phyloP scores from a whole-genome alignment of 208 protist species.

The Leptomonas seymouri region DNA sequence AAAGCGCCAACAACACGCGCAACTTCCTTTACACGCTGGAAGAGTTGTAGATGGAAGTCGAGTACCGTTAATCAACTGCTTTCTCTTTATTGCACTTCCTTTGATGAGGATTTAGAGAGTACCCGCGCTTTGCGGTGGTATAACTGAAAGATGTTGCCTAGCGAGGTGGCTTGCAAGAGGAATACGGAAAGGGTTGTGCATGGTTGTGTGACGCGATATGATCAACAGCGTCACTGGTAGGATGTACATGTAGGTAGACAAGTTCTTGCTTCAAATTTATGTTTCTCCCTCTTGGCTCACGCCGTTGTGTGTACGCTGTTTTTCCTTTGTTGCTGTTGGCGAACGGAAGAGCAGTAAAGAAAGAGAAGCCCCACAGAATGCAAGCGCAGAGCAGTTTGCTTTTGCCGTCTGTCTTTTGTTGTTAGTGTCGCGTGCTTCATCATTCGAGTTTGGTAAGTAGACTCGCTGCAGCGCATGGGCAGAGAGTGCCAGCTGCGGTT shows the following conservation, averaged over 20 bases:
- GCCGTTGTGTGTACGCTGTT: background rate
- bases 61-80: background rate
- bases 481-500: no score
- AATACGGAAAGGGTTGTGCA: background rate
- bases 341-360: background rate
- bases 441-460: no score
- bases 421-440: no score
- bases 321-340: no score
- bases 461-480: no score
- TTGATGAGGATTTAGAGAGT: background rate
- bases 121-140: background rate
- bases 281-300: constrained; percentile 18
- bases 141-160: background rate
- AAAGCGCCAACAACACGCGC: constrained; percentile 54
- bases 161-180: background rate
- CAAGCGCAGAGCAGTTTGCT: no score
- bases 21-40: constrained; percentile 87
- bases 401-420: no score
- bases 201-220: background rate
- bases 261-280: constrained; percentile 11
- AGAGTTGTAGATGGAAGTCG: constrained; percentile 59
- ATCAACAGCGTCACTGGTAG: background rate
- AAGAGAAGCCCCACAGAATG: no score
- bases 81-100: background rate
- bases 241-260: background rate